Conservation (phyloP, 2,329 filamentous ascomycete genomes). For the Diaporthe eres region DNA sequence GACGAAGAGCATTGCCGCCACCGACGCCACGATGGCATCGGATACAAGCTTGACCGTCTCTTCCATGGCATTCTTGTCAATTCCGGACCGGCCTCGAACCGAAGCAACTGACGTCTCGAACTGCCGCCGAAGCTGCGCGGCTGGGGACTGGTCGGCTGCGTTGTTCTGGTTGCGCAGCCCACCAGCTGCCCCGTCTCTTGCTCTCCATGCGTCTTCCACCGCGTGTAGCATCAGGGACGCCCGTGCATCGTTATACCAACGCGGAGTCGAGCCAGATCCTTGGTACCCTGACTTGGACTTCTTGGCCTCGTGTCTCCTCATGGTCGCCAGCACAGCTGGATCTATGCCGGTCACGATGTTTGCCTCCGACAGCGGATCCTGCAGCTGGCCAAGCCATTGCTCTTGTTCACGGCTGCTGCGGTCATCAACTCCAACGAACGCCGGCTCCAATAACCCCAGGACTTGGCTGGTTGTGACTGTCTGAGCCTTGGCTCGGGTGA, state of each 20-base stretch:
- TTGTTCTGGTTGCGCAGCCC: neutral
- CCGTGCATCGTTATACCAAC: too few species aligned
- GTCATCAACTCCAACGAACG: too few species aligned
- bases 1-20: conserved; percentile 9
- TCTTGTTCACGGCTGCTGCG: too few species aligned
- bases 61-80: too few species aligned
- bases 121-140: neutral
- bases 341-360: too few species aligned
- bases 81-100: neutral
- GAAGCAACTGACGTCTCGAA: neutral
- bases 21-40: neutral
- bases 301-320: too few species aligned
- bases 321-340: too few species aligned
- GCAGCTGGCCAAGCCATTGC: too few species aligned
- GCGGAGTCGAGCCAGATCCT: too few species aligned
- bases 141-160: neutral
- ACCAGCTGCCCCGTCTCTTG: neutral
- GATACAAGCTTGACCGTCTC: neutral
- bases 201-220: conserved; percentile 45
- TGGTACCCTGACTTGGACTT: too few species aligned
- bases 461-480: neutral
- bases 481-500: conserved; percentile 44
- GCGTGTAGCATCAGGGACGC: conserved; percentile 38
- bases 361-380: too few species aligned
- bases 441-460: too few species aligned